phyloP scores from a whole-genome alignment of 2,329 filamentous ascomycete species.

The Aspergillus sp. region DNA sequence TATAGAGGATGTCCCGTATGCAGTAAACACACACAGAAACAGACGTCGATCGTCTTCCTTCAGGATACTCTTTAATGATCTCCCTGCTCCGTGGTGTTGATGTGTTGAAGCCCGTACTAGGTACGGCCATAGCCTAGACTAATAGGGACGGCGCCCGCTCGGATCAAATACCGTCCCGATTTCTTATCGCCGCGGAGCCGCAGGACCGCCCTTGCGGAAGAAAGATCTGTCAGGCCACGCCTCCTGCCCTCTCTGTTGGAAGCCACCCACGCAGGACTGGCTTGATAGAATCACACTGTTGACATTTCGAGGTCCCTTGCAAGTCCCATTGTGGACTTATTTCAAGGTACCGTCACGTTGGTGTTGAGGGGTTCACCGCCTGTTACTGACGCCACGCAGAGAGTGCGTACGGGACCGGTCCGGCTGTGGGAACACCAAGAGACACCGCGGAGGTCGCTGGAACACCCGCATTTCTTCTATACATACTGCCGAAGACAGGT shows the following conservation, averaged over 20 bases:
- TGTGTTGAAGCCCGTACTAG: no score
- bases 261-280: neutral
- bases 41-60: no score
- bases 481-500: neutral
- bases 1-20: no score
- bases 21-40: no score
- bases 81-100: no score
- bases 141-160: neutral
- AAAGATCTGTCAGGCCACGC: slow-evolving; percentile 11
- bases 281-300: neutral
- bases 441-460: neutral
- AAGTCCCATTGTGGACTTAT: neutral
- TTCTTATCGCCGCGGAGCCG: slow-evolving; percentile 21
- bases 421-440: neutral
- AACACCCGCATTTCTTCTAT: neutral
- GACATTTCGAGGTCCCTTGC: neutral
- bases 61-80: no score
- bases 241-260: neutral
- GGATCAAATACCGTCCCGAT: slow-evolving; percentile 24
- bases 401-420: neutral
- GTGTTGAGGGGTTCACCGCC: no score
- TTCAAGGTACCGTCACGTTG: neutral
- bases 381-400: neutral
- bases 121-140: no score
- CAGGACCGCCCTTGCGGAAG: slow-evolving; percentile 14